Base-by-base conservation (phyloP, 306 rosid species). In the Pterocarpus macrocarpus region DNA sequence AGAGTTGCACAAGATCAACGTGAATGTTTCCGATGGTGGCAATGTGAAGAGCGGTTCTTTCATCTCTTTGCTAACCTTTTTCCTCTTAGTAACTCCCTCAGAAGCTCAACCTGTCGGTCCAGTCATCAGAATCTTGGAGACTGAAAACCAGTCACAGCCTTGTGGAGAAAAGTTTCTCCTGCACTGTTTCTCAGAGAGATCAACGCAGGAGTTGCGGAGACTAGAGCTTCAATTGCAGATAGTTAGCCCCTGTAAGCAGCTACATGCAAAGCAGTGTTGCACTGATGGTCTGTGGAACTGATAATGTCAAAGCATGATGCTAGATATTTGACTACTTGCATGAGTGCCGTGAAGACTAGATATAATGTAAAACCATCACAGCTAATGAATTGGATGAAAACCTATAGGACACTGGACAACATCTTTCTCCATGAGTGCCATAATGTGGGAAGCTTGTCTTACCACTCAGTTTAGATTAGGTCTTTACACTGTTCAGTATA, bases 151-250 rank as follows among this genome's bases (percentile, higher is more conserved):
- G 97, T 82, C 49, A 94, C 90, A 2, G 93, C 94, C 83, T 89
- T 91, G 64, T 91, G 97, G 78, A 94, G 91, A 71, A 87, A 94
- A 6, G 95, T 94, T 80, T 94, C 97, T 64, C 97, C 98, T 0
- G 71, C 59, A 16, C 86, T 79, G 90, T 90, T 94, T 74, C 13
- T 77, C 44, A 49, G 44, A 75, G 81, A 63, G 68, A 89, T 84
- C 64, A 91, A 84, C 2, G 87, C 62, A 41, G 92, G 90, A 67
- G 82, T 81, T 10, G 90, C 81, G 3, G 90, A 83, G 81, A 94
- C 75, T 59, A 91, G 90, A 71, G 89, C 90, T 83, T 94, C 95
- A 65, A 88, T 93, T 34, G 92, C 87, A 11, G 91, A 80, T 76
- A 91, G 50, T 59, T 90, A 95, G n/a, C 98, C 98, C 57, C 92